phyloP scores from a whole-genome alignment of 2,329 filamentous ascomycete species.

The Sporothrix brunneoviolacea region DNA sequence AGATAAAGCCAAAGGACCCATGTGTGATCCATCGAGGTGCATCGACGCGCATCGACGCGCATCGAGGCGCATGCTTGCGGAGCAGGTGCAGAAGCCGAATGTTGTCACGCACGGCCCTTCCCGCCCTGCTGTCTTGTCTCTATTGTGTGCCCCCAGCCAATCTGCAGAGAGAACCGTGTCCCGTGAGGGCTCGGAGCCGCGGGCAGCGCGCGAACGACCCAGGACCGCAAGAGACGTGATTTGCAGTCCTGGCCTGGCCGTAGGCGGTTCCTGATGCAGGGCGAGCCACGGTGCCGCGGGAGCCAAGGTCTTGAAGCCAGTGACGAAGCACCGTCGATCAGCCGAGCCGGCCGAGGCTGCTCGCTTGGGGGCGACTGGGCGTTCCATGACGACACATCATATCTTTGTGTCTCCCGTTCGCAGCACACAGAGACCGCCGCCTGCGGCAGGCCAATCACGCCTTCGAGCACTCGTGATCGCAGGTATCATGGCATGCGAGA shows the following conservation, averaged over 20 bases:
- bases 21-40: background rate
- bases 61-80: no score
- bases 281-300: no score
- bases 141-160: background rate
- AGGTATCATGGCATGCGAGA: background rate
- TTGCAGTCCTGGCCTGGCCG: no score
- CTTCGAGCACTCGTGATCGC: slow-evolving; percentile 4
- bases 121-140: background rate
- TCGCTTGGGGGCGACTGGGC: background rate
- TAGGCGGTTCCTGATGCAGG: no score
- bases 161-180: background rate
- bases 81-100: no score
- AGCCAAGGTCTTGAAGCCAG: background rate
- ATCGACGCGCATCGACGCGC: background rate
- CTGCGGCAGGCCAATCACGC: background rate
- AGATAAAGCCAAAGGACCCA: background rate
- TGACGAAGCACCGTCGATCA: slow-evolving; percentile 1
- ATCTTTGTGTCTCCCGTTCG: background rate
- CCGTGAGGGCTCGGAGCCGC: background rate
- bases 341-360: background rate
- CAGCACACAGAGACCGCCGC: no score
- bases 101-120: slow-evolving; percentile 3
- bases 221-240: background rate
- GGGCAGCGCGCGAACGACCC: slow-evolving; percentile 1
- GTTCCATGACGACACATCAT: slow-evolving; percentile 3